phyloP scores from a whole-genome alignment of 352 stramenopile genomes.

The Pythium brachiatum region DNA sequence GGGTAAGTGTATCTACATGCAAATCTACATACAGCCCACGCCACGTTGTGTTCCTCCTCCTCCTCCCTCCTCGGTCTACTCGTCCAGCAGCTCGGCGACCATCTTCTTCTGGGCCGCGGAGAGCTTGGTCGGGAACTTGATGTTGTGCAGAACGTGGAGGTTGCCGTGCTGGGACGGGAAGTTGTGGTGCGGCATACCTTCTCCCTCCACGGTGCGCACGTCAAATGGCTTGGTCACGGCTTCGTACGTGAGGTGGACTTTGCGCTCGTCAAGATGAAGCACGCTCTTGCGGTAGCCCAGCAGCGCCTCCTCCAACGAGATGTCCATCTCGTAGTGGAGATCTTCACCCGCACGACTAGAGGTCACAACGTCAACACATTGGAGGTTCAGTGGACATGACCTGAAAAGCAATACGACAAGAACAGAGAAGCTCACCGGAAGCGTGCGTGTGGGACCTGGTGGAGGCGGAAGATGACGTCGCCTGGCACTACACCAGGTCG shows the following conservation, averaged over 20 bases:
- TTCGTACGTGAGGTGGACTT: conserved; percentile 82
- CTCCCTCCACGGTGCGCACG: conserved; percentile 86
- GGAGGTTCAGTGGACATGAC: not conserved
- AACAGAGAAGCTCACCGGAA: conserved; percentile 63
- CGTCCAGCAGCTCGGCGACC: conserved; percentile 34
- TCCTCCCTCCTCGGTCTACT: not conserved
- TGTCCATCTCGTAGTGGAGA: conserved; percentile 93
- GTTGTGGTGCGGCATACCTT: conserved; percentile 96
- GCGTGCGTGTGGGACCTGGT: conserved; percentile 82
- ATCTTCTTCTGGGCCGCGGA: conserved; percentile 85
- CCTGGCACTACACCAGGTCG: conserved; percentile 85
- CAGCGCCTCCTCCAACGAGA: conserved; percentile 96
- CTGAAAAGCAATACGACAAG: not conserved
- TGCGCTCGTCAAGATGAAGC: conserved; percentile 92
- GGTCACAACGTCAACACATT: not conserved
- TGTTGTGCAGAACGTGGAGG: conserved; percentile 94
- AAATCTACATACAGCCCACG: too few relatives aligned
- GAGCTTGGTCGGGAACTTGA: conserved; percentile 92
- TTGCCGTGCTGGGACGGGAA: conserved; percentile 88
- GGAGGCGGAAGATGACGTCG: conserved; percentile 95
- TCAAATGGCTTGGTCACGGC: conserved; percentile 93
- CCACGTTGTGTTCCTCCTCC: too few relatives aligned
- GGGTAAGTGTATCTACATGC: too few relatives aligned
- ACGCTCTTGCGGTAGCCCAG: conserved; percentile 93
- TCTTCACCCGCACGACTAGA: conserved; percentile 91